A percentile compares a stretch with the other conserved stretches of the same genome.
Conservation (phyloP, 2,329 filamentous ascomycete species). For the Orbilia oligospora region DNA sequence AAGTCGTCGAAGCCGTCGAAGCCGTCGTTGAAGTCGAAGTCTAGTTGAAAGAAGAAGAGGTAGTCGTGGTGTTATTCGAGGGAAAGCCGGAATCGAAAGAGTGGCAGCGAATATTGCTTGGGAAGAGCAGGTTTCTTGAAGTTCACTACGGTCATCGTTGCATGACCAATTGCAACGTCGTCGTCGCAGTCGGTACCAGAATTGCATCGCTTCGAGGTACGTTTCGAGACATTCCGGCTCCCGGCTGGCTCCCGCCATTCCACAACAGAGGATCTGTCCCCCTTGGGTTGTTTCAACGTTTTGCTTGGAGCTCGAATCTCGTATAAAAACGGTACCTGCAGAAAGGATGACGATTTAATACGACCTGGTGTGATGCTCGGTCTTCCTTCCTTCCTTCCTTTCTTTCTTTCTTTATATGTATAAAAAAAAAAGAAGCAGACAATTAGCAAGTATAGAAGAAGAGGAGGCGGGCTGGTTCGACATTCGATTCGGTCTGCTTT, state of each 20-base stretch:
- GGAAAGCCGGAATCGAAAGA: slow-evolving; percentile 13
- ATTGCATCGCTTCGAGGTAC: slow-evolving; percentile 57
- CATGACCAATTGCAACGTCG: slow-evolving; percentile 46
- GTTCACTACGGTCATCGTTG: slow-evolving; percentile 17
- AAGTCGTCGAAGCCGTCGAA: slow-evolving; percentile 32
- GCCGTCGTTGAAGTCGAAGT: slow-evolving; percentile 26
- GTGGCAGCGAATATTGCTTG: not conserved
- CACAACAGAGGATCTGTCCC: slow-evolving; percentile 5
- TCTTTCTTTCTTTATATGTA: not conserved
- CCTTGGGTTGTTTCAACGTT: slow-evolving; percentile 16
- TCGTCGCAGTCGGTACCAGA: slow-evolving; percentile 53
- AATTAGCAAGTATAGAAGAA: not conserved
- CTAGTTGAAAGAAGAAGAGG: slow-evolving; percentile 20
- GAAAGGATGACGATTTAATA: not conserved
- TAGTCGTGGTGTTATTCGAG: slow-evolving; percentile 27
- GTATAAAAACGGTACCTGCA: slow-evolving; percentile 28
- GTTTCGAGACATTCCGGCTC: slow-evolving; percentile 46
- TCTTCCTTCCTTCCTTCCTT: not conserved
- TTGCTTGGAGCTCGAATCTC: not conserved
- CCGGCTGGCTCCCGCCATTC: slow-evolving; percentile 32
- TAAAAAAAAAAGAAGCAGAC: not conserved
- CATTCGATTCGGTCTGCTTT: not conserved
- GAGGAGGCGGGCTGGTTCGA: no score
- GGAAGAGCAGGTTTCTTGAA: slow-evolving; percentile 9
- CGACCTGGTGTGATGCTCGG: not conserved